Evolutionary conservation across 2,329 filamentous ascomycete species (phyloP).

Genomic region (Nakataea oryzae): DNA sequence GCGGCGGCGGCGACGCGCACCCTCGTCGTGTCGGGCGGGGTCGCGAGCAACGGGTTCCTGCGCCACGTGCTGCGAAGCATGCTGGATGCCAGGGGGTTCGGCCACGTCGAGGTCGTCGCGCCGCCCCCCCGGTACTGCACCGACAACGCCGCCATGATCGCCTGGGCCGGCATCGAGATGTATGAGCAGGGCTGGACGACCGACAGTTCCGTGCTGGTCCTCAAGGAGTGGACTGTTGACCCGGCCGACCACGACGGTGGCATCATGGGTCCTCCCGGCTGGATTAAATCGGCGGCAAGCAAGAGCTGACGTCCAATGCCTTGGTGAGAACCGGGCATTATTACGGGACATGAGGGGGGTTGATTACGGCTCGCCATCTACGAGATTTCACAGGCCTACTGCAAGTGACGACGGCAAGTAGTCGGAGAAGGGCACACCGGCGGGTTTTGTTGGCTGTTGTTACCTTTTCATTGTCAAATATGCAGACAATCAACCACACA

Average conservation of each 20-base stretch:
- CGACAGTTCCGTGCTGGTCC: constrained; percentile 45
- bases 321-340: too few species aligned
- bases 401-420: not conserved
- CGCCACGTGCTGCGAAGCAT: constrained; percentile 49
- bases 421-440: not conserved
- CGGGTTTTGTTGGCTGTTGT: too few species aligned
- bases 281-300: constrained; percentile 24
- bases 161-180: constrained; percentile 91
- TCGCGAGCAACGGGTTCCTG: constrained; percentile 76
- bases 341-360: constrained; percentile 9
- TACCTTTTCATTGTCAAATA: too few species aligned
- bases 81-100: constrained; percentile 57
- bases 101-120: constrained; percentile 50
- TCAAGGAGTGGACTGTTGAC: constrained; percentile 69
- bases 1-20: constrained; percentile 32
- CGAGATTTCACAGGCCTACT: not conserved
- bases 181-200: constrained; percentile 65
- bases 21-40: constrained; percentile 80
- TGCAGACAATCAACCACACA: not conserved
- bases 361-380: not conserved
- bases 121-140: constrained; percentile 76
- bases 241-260: constrained; percentile 48
- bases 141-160: constrained; percentile 97
- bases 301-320: too few species aligned
- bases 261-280: constrained; percentile 49